Evolutionary conservation across 768 basidiomycete species (phyloP).

Genomic region (Lentinula aciculospora): DNA sequence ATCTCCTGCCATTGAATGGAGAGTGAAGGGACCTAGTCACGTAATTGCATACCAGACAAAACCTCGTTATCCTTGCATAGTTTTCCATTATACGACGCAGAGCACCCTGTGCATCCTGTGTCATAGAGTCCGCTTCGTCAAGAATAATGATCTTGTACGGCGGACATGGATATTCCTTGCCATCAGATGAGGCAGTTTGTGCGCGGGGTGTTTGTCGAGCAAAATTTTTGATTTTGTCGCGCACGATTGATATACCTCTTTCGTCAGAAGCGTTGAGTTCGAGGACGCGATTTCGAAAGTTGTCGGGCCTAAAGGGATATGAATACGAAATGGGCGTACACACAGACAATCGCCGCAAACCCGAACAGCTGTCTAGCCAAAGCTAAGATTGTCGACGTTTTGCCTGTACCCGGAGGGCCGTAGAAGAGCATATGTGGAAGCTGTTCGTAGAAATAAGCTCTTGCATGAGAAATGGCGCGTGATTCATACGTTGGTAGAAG

Average conservation of each 20-base stretch:
- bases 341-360: slow-evolving; percentile 32
- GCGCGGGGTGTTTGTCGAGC: slow-evolving; percentile 88
- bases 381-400: slow-evolving; percentile 97
- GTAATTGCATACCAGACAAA: slow-evolving; percentile 98
- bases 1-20: background rate
- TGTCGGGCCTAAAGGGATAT: slow-evolving; percentile 65
- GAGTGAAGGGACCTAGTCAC: slow-evolving; percentile 73
- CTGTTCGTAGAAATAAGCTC: slow-evolving; percentile 36
- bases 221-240: slow-evolving; percentile 98
- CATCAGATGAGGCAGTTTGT: slow-evolving; percentile 66
- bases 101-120: slow-evolving; percentile 97
- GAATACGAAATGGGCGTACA: background rate
- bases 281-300: slow-evolving; percentile 87
- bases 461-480: background rate
- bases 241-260: slow-evolving; percentile 92
- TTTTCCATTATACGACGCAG: slow-evolving; percentile 99
- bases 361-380: slow-evolving; percentile 92
- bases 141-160: slow-evolving; percentile 99
- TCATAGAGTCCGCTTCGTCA: slow-evolving; percentile 99
- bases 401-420: slow-evolving; percentile 97
- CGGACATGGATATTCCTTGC: slow-evolving; percentile 87
- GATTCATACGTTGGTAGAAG: slow-evolving; percentile 79
- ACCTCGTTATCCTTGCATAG: slow-evolving; percentile 94
- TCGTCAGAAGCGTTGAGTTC: slow-evolving; percentile 99
- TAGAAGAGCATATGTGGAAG: slow-evolving; percentile 99